These are phyloP conservation scores for Podospora anserina DNA, from an alignment of 495 filamentous ascomycete species.

Conservation along the genomic window DNA sequence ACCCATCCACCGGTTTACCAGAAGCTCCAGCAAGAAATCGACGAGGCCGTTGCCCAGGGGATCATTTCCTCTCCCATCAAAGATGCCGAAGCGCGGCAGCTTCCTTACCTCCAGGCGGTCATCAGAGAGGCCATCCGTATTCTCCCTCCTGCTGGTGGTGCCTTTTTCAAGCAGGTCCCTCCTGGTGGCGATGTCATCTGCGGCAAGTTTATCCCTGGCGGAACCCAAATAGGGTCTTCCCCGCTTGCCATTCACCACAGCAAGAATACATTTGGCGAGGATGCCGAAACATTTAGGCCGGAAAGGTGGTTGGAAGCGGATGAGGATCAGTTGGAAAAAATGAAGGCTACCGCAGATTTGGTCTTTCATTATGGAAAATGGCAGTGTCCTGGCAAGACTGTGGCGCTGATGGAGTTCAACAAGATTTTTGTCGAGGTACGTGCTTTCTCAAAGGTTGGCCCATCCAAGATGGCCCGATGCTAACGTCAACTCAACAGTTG, in stretches of 20 bases:
- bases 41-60: conserved; percentile 31
- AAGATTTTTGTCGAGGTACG: conserved; percentile 53
- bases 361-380: conserved; percentile 39
- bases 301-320: conserved; percentile 51
- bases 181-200: conserved; percentile 49
- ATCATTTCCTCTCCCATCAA: conserved; percentile 33
- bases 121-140: conserved; percentile 46
- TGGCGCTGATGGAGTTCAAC: conserved; percentile 43
- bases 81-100: conserved; percentile 37
- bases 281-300: conserved; percentile 46
- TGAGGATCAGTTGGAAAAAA: conserved; percentile 31
- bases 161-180: conserved; percentile 45
- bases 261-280: conserved; percentile 39
- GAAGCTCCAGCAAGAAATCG: conserved; percentile 56
- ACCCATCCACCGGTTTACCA: conserved; percentile 46
- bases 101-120: conserved; percentile 47
- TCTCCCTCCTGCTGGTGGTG: conserved; percentile 40
- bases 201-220: conserved; percentile 49
- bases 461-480: not conserved
- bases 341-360: conserved; percentile 36
- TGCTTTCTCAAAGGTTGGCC: not conserved
- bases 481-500: not conserved
- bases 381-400: conserved; percentile 35
- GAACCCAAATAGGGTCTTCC: conserved; percentile 44
- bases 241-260: conserved; percentile 24